A percentile compares a stretch with the other conserved stretches of the same genome.
Conservation (phyloP, 2,329 filamentous ascomycete species). For the Fulvia fulva region DNA sequence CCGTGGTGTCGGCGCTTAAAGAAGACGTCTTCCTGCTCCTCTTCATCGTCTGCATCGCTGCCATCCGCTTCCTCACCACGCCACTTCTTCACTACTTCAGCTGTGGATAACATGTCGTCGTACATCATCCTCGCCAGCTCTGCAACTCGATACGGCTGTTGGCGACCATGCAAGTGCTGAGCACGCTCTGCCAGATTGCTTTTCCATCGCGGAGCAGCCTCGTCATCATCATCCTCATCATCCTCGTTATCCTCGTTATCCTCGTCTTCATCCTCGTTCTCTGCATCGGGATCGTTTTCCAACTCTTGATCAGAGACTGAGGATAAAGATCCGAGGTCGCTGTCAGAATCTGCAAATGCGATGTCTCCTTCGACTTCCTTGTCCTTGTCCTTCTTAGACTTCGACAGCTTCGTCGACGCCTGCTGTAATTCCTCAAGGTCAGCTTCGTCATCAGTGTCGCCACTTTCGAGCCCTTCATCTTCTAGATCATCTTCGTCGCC, state of each 20-base stretch:
- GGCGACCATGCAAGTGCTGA: slow-evolving; percentile 64
- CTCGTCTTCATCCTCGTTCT: slow-evolving; percentile 59
- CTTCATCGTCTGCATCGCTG: slow-evolving; percentile 53
- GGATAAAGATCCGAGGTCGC: slow-evolving; percentile 86
- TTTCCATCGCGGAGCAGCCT: slow-evolving; percentile 78
- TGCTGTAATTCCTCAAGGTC: slow-evolving; percentile 33
- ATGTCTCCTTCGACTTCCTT: slow-evolving; percentile 62
- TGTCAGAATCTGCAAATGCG: slow-evolving; percentile 94
- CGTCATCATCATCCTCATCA: slow-evolving; percentile 60
- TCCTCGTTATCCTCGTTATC: too few species aligned
- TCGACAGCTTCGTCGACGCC: slow-evolving; percentile 49
- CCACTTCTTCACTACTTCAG: slow-evolving; percentile 76
- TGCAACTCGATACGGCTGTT: slow-evolving; percentile 68
- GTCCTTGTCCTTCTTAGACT: slow-evolving; percentile 48
- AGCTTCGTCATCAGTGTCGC: slow-evolving; percentile 55
- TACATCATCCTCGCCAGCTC: slow-evolving; percentile 89
- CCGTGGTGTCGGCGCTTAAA: slow-evolving; percentile 56
- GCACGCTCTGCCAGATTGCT: slow-evolving; percentile 76
- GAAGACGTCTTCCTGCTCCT: slow-evolving; percentile 60
- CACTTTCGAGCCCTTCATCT: slow-evolving; percentile 47
- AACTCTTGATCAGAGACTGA: slow-evolving; percentile 54
- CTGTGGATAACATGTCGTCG: slow-evolving; percentile 70
- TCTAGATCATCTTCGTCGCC: slow-evolving; percentile 51
- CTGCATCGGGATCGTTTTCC: slow-evolving; percentile 49
- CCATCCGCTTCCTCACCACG: slow-evolving; percentile 59